Evolutionary conservation across 768 basidiomycete genomes (phyloP).

Genomic region (Antrodiella citrinella): DNA sequence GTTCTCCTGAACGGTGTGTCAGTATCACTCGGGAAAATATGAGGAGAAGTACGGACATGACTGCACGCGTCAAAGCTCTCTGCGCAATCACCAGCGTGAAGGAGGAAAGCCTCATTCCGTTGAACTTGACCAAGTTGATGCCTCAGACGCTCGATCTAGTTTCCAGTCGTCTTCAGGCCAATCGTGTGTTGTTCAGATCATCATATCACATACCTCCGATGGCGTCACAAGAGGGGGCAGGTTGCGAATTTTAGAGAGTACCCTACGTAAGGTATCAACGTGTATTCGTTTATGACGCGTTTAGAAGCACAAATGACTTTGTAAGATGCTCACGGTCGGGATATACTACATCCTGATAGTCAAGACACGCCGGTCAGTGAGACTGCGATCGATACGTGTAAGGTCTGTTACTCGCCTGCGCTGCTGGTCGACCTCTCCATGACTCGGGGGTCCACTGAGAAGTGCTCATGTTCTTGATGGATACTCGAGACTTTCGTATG

Average conservation of each 20-base stretch:
- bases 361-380: too few relatives aligned
- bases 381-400: too few relatives aligned
- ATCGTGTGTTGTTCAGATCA: conserved; percentile 1
- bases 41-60: conserved; percentile 41
- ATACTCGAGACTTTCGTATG: too few relatives aligned
- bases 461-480: too few relatives aligned
- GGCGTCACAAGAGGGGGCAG: conserved; percentile 91
- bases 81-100: conserved; percentile 98
- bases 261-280: conserved; percentile 44
- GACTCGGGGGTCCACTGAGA: conserved; percentile 64
- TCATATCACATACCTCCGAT: conserved; percentile 59
- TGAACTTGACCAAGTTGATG: conserved; percentile 76
- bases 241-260: conserved; percentile 65
- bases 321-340: conserved; percentile 54
- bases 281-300: too few relatives aligned
- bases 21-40: neutral
- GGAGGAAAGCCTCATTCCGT: conserved; percentile 81
- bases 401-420: conserved; percentile 74
- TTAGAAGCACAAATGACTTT: conserved; percentile 30
- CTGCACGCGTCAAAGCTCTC: conserved; percentile 91
- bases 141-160: conserved; percentile 74
- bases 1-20: conserved; percentile 48
- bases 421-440: conserved; percentile 71
- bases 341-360: conserved; percentile 57
- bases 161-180: neutral